Base-by-base conservation (phyloP, 768 basidiomycete species). In the Aureoboletus auriporus region DNA sequence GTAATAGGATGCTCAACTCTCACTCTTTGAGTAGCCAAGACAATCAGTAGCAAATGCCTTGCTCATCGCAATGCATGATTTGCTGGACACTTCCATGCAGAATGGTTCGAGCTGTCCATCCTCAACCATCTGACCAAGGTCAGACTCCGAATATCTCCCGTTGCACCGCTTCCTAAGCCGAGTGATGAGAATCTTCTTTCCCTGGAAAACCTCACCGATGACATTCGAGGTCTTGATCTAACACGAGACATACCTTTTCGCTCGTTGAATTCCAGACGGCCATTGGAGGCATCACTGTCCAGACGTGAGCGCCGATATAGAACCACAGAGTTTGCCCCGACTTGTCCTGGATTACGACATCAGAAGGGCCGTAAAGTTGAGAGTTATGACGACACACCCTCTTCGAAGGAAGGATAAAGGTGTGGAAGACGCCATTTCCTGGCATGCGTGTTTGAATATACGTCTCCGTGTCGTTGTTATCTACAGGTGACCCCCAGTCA, bases 261-360 rank as follows among this genome's bases (percentile, higher is more conserved):
- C 52, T 63, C 49, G 69, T 65, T n/a, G 59, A 60, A 20, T 66
- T 63, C 77, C 77, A 79, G 37, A 78, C 55, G 7, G 57, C 49
- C 33, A 55, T 46, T 26, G 64, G 46, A 8, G 69, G 50, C 5
- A 56, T 58, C 13, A 70, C 49, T 0, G 57, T 59, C 76, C 77
- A 81, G n/a, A 63, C 55, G 39, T 73, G 67, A n/a, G 70, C 72
- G 12, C 79, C 79, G 23, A 81, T 66, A 49, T 78, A 81, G 51
- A 61, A 76, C 79, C 79, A 80, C 1, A 49, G 14, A 10, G 34
- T 49, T 36, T 57, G 51, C 7, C 51, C 50, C 1, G 58, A 6
- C 29, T 50, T 62, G 34, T 69, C 67, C 75, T 79, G 39, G 41
- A 36, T 27, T 14, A 49, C 2, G 31, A 33, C 1, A 13, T 65